Conservation (phyloP, 495 filamentous ascomycete species). For the Annulohypoxylon stygium region DNA sequence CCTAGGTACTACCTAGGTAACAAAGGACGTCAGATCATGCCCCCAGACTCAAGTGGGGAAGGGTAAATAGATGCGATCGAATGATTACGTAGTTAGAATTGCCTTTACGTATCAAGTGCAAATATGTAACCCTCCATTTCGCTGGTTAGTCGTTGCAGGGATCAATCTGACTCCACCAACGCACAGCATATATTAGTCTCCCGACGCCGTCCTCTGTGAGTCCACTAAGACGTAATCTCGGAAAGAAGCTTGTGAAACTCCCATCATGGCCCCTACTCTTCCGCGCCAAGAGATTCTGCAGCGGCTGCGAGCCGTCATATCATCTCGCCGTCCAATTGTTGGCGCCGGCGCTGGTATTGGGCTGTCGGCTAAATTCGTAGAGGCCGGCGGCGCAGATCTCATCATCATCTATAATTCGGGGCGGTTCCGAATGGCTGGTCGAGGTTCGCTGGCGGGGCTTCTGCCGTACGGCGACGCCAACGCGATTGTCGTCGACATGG, state of each 20-base stretch:
- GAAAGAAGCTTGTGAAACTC: background rate
- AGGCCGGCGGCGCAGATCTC: slow-evolving; percentile 74
- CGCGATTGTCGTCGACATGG: slow-evolving; percentile 76
- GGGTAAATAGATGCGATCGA: background rate
- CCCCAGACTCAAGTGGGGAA: background rate
- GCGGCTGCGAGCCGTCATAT: slow-evolving; percentile 65
- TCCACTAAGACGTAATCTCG: background rate
- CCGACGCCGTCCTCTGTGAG: background rate
- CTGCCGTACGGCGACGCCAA: slow-evolving; percentile 82
- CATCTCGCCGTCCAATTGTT: slow-evolving; percentile 68
- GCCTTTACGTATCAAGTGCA: background rate
- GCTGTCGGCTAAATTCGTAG: slow-evolving; percentile 76
- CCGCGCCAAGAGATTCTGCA: slow-evolving; percentile 68
- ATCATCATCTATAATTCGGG: slow-evolving; percentile 81
- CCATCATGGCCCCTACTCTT: slow-evolving; percentile 53
- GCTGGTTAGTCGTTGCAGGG: background rate
- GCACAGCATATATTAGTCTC: background rate
- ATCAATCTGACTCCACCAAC: background rate
- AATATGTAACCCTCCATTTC: background rate
- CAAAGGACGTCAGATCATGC: background rate
- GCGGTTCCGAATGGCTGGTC: slow-evolving; percentile 79
- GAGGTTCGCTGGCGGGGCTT: slow-evolving; percentile 76
- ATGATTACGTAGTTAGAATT: background rate
- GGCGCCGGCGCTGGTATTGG: slow-evolving; percentile 80
- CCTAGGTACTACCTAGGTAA: background rate